Evolutionary conservation across 176 grass and related monocot genomes (phyloP).

Genomic region (Themeda triandra): DNA sequence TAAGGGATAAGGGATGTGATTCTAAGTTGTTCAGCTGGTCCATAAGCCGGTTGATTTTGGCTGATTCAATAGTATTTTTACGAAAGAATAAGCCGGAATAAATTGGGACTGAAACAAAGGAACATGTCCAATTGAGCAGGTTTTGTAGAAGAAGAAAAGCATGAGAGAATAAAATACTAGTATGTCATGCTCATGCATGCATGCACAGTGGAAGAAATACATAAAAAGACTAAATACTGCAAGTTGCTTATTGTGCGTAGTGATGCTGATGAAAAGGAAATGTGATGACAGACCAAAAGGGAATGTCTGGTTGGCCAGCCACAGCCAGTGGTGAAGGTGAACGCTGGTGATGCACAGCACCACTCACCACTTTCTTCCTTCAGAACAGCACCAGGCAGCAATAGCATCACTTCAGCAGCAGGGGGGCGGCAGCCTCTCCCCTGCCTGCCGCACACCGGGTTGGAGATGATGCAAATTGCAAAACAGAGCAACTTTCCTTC

Average conservation of each 20-base stretch:
- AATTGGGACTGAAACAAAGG: no score
- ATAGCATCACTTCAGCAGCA: background rate
- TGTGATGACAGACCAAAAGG: background rate
- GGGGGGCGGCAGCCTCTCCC: background rate
- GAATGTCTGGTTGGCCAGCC: constrained; percentile 16
- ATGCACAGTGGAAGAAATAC: background rate
- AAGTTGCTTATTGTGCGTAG: background rate
- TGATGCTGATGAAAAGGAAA: constrained; percentile 3
- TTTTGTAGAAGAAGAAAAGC: background rate
- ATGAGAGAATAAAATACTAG: background rate
- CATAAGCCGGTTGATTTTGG: no score
- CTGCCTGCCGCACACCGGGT: background rate
- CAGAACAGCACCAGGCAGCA: background rate
- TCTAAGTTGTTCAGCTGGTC: no score
- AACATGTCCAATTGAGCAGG: no score
- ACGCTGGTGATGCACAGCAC: background rate
- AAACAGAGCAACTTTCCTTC: background rate
- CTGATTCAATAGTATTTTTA: no score
- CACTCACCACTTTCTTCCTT: constrained; percentile 7
- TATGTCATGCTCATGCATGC: background rate
- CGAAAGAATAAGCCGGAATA: no score
- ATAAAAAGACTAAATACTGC: background rate
- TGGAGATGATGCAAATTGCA: constrained; percentile 21
- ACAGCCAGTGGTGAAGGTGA: constrained; percentile 28
- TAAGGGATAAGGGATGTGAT: background rate